phyloP scores from a whole-genome alignment of 768 basidiomycete genomes.

The Panaeolus cyanescens region DNA sequence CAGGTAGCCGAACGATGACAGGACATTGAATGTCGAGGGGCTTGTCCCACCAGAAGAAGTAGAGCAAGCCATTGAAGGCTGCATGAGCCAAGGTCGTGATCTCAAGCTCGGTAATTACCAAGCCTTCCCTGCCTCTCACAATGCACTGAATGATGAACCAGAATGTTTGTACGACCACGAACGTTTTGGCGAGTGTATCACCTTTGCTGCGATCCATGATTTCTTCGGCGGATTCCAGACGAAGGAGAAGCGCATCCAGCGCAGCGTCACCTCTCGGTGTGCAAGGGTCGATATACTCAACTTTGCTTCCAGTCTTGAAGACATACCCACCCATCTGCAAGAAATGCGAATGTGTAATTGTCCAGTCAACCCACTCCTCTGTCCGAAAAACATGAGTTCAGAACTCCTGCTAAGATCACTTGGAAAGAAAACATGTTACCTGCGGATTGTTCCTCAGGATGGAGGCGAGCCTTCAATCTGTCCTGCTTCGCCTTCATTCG shows the following conservation, averaged over 20 bases:
- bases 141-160: constrained; percentile 34
- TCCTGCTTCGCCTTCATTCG: constrained; percentile 4
- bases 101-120: constrained; percentile 33
- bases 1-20: neutral
- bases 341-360: neutral
- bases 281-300: neutral
- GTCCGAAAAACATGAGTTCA: neutral
- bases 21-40: constrained; percentile 19
- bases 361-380: constrained; percentile 1
- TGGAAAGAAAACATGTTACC: neutral
- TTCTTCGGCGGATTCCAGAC: constrained; percentile 10
- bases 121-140: constrained; percentile 17
- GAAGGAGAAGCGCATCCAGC: neutral
- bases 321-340: constrained; percentile 4
- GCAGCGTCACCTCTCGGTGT: neutral
- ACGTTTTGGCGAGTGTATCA: constrained; percentile 26
- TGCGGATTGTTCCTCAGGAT: neutral
- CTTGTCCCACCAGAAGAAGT: constrained; percentile 35
- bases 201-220: constrained; percentile 34
- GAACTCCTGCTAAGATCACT: neutral
- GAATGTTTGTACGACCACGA: constrained; percentile 29
- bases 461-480: neutral
- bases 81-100: constrained; percentile 31
- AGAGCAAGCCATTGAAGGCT: constrained; percentile 25
- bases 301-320: neutral